Evolutionary conservation across 306 rosid species (phyloP).

Genomic region (Rosa persica): DNA sequence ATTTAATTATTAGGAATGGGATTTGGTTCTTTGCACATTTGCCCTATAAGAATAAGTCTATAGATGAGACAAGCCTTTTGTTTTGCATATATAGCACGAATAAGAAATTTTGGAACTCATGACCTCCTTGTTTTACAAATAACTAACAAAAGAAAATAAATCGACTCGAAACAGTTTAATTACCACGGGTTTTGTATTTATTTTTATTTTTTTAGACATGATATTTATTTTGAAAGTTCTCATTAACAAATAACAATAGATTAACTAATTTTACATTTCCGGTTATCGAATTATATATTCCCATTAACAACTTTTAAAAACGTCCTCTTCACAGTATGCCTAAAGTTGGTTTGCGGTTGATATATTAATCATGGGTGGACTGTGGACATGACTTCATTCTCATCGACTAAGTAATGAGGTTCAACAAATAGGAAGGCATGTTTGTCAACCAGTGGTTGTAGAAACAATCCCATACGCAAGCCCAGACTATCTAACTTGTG

Average conservation of each 20-base stretch:
- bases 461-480: constrained; percentile 55
- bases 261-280: neutral
- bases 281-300: neutral
- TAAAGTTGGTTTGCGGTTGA: neutral
- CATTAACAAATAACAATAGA: neutral
- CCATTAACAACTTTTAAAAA: neutral
- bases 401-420: neutral
- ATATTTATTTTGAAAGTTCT: too few relatives aligned
- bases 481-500: constrained; percentile 6
- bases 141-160: too few relatives aligned
- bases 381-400: neutral
- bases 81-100: neutral
- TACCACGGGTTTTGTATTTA: too few relatives aligned
- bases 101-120: too few relatives aligned
- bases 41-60: neutral
- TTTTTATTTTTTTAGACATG: too few relatives aligned
- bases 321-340: neutral
- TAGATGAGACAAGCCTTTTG: neutral
- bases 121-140: too few relatives aligned
- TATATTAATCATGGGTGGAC: neutral
- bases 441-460: constrained; percentile 13
- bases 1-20: too few relatives aligned
- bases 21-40: neutral
- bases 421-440: neutral
- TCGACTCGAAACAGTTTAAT: too few relatives aligned